Evolutionary conservation across 305 asterid species (phyloP).

Genomic region (Fraxinus sp.): DNA sequence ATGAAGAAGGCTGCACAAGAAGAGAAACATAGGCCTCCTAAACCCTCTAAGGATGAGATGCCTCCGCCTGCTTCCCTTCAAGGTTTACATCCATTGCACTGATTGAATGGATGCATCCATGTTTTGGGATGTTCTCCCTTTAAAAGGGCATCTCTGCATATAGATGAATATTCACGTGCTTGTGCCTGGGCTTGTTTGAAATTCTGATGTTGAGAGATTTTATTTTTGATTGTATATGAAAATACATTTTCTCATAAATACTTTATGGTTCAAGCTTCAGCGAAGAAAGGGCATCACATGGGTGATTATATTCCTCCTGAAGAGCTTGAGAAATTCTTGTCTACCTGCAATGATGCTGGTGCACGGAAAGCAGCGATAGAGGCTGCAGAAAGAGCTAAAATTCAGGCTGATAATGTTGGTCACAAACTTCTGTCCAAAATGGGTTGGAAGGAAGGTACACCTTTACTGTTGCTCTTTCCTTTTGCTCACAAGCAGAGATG

Average conservation of each 20-base stretch:
- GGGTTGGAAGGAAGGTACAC: conserved; percentile 97
- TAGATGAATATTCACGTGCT: background rate
- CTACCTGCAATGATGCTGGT: conserved; percentile 68
- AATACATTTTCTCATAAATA: conserved; percentile 11
- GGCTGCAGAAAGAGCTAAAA: conserved; percentile 62
- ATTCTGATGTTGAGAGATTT: background rate
- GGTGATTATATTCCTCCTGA: conserved; percentile 93
- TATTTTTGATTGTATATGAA: background rate
- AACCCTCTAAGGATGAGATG: conserved; percentile 90
- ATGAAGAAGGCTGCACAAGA: conserved; percentile 93
- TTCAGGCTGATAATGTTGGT: conserved; percentile 97
- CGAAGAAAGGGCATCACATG: conserved; percentile 93
- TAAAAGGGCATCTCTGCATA: background rate
- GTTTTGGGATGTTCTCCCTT: background rate
- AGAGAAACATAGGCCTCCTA: conserved; percentile 71
- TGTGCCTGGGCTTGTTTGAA: background rate
- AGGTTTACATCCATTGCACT: conserved; percentile 33
- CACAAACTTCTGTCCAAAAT: conserved; percentile 86
- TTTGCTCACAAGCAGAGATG: background rate
- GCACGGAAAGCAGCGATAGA: conserved; percentile 66
- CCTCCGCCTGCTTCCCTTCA: conserved; percentile 93
- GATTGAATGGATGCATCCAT: background rate
- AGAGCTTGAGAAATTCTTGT: conserved; percentile 87
- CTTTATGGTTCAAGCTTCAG: conserved; percentile 39
- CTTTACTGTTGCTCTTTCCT: background rate